Percentiles rank a stretch among this genome's conserved stretches.
Conservation (phyloP, 768 basidiomycete species). For the Lactarius sanguifluus region DNA sequence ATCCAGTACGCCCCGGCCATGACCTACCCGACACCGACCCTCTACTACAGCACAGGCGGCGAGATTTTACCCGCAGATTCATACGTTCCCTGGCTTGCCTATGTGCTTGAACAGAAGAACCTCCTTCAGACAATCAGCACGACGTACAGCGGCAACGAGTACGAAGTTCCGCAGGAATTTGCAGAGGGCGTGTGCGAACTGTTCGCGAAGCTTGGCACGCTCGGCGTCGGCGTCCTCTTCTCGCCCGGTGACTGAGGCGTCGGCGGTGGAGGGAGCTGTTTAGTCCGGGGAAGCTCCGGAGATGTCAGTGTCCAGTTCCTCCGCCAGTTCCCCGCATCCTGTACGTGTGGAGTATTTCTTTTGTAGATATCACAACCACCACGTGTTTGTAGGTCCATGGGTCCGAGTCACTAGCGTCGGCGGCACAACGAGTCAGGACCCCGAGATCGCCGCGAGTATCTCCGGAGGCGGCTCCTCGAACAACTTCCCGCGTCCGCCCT, state of each 20-base stretch:
- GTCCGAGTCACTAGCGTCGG: conserved; percentile 1
- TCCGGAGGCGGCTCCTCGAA: not conserved
- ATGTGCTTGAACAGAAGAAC: not conserved
- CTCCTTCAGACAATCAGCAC: not conserved
- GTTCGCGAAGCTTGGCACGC: not conserved
- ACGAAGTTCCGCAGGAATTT: not conserved
- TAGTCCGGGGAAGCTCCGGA: not conserved
- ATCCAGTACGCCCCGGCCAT: too few species aligned
- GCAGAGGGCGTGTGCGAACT: not conserved
- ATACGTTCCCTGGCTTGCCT: not conserved
- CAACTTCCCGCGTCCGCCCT: not conserved
- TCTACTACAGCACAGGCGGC: too few species aligned
- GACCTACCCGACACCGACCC: too few species aligned
- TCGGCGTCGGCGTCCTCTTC: not conserved
- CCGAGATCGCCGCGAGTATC: not conserved
- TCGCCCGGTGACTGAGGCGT: not conserved
- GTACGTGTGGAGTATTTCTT: not conserved
- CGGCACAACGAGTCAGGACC: not conserved
- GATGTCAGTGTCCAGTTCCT: not conserved
- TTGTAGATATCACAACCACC: not conserved
- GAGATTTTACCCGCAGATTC: not conserved
- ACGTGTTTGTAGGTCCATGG: not conserved
- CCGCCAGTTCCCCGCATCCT: not conserved
- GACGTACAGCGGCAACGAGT: not conserved
- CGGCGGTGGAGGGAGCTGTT: not conserved